Conservation (phyloP, 345 rosid species). For the Acer negundo region DNA sequence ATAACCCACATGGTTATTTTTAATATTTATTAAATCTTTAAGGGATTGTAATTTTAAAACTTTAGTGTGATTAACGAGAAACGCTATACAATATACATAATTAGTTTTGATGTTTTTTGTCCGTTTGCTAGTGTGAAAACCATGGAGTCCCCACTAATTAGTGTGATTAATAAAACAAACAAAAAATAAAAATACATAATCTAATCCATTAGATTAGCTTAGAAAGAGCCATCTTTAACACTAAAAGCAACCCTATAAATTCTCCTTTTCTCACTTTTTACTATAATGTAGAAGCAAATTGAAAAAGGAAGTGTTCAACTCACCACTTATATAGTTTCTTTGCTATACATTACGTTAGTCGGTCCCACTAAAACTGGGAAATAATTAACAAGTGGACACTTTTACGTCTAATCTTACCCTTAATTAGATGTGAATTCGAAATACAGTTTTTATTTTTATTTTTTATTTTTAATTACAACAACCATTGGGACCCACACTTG, state of each 20-base stretch:
- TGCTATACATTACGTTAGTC: slow-evolving; percentile 10
- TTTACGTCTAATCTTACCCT: background rate
- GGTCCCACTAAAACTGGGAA: slow-evolving; percentile 25
- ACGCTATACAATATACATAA: too few species aligned
- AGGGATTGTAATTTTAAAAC: too few species aligned
- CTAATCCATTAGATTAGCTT: background rate
- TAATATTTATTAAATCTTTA: too few species aligned
- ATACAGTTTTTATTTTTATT: too few species aligned
- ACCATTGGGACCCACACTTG: too few species aligned
- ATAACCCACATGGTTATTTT: too few species aligned
- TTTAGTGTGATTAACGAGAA: too few species aligned
- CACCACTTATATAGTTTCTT: slow-evolving; percentile 11
- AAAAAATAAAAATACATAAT: slow-evolving; percentile 12
- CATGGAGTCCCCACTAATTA: slow-evolving; percentile 12
- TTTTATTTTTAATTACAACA: too few species aligned
- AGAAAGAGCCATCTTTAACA: background rate
- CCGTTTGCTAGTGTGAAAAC: too few species aligned
- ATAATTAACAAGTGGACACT: slow-evolving; percentile 5
- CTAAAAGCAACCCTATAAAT: slow-evolving; percentile 22
- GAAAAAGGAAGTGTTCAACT: background rate
- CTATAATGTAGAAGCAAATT: slow-evolving; percentile 4
- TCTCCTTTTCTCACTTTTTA: slow-evolving; percentile 1
- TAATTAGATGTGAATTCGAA: slow-evolving; percentile 28
- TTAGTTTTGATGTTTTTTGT: too few species aligned
- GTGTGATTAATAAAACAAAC: background rate